Evolutionary conservation across 2,329 filamentous ascomycete genomes (phyloP), one percentile per base, ranked within the genome.

Genomic region (Bipolaris cookei): DNA sequence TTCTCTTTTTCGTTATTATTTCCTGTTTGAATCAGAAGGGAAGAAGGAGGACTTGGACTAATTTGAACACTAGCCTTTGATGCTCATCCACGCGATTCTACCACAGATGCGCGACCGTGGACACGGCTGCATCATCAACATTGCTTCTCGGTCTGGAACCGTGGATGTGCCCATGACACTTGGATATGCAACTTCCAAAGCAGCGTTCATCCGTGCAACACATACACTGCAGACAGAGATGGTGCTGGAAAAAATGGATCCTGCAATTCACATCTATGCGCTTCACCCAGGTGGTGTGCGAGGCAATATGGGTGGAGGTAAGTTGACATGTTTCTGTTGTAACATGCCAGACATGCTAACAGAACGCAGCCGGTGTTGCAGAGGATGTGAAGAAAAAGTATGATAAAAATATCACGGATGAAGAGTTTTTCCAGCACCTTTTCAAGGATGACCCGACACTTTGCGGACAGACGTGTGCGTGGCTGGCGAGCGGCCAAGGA

Each of bases 131-230:
- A 72, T 73, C 21, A 72, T 72, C 52, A 72, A 72, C 43, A 72
- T 73, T 20, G 67, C 69, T 1, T 69, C 64, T 6, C 58, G 69
- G 3, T 67, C 67, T 25, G 70, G 68, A 1, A 73, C 69, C 0
- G 68, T 73, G 3, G 68, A 73, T 43, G 69, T 73, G 3, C 68
- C 69, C 3, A 71, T 73, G 69, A 72, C 69, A 1, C 46, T 72
- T 3, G 70, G 68, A 14, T 73, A 72, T 32, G 68, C 68, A 4
- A 64, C 65, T 1, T 67, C 62, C 3, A 73, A 73, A 53, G 69
- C 69, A 8, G 68, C 70, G 7, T 28, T 73, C 28, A 68, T 69
- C 6, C 65, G 70, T 3, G 70, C 68, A 8, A 71, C 69, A 16
- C 68, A 72, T 44, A 73, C 70, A 16, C 42, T 73, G 42, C 70